Percentiles rank a stretch among this genome's conserved stretches.
phyloP scores from a whole-genome alignment of 305 asterid species.

The Rubia peregrina region DNA sequence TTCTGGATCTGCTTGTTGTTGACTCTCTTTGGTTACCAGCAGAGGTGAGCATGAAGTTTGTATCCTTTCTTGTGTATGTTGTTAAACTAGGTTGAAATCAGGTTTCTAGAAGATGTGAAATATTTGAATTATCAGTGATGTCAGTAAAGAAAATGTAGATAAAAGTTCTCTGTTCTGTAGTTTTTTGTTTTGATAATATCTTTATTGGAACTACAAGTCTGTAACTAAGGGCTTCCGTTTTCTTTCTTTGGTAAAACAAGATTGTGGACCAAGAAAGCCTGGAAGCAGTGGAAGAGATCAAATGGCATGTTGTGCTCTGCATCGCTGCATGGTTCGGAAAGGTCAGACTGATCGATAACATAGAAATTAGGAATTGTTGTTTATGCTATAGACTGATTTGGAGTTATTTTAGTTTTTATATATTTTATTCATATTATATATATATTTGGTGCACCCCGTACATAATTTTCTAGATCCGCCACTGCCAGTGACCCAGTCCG shows the following conservation, averaged over 20 bases:
- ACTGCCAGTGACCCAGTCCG: too few relatives aligned
- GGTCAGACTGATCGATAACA: constrained; percentile 80
- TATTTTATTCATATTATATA: too few relatives aligned
- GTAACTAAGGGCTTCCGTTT: neutral
- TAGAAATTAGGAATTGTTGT: constrained; percentile 47
- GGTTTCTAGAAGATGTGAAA: neutral
- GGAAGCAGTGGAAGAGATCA: constrained; percentile 49
- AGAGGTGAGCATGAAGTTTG: constrained; percentile 43
- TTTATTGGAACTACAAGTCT: neutral
- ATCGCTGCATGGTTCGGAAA: constrained; percentile 86
- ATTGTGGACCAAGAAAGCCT: constrained; percentile 74
- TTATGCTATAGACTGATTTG: too few relatives aligned
- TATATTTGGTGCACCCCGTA: too few relatives aligned
- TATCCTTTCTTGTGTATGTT: neutral
- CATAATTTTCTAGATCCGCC: too few relatives aligned
- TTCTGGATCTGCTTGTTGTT: constrained; percentile 40
- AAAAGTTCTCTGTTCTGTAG: neutral
- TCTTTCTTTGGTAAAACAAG: constrained; percentile 31
- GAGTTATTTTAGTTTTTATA: too few relatives aligned
- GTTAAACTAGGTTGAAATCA: neutral
- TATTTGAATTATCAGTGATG: neutral
- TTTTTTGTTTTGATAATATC: neutral
- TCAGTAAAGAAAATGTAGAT: neutral
- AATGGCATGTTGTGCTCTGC: constrained; percentile 61
- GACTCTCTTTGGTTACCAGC: constrained; percentile 45